Conservation (phyloP, 2,329 filamentous ascomycete species). For the Colletotrichum tabaci region DNA sequence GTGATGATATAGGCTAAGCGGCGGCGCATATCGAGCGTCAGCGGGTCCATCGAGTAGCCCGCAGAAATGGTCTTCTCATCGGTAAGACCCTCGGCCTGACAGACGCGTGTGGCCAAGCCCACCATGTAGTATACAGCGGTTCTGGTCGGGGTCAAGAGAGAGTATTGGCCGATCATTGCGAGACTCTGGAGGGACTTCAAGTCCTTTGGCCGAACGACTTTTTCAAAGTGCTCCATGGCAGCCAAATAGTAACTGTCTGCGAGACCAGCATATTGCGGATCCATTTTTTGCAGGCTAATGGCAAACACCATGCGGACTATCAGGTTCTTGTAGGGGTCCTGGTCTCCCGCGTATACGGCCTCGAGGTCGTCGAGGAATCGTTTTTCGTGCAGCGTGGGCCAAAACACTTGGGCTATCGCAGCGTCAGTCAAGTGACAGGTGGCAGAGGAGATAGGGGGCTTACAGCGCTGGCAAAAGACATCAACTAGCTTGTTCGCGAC, state of each 20-base stretch:
- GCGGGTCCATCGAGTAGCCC: constrained; percentile 74
- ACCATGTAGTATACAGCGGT: constrained; percentile 95
- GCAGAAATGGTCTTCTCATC: constrained; percentile 89
- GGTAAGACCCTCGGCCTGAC: constrained; percentile 88
- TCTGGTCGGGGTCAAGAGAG: constrained; percentile 89
- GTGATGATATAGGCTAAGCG: constrained; percentile 90
- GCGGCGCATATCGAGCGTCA: constrained; percentile 91
- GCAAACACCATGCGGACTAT: constrained; percentile 92
- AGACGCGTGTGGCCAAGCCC: constrained; percentile 88
- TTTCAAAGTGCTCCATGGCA: constrained; percentile 87
- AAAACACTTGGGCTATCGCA: constrained; percentile 83
- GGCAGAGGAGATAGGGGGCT: constrained; percentile 46
- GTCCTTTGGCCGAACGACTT: constrained; percentile 89
- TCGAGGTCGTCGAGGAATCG: constrained; percentile 83
- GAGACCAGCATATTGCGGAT: constrained; percentile 89
- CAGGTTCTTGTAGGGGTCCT: constrained; percentile 88
- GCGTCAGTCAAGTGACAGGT: constrained; percentile 39
- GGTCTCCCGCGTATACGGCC: constrained; percentile 82
- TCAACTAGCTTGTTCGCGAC: constrained; percentile 86
- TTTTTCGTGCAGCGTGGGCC: constrained; percentile 88
- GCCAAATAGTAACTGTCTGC: constrained; percentile 96
- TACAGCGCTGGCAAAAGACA: constrained; percentile 88
- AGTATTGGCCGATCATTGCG: constrained; percentile 90
- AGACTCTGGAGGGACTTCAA: constrained; percentile 92
- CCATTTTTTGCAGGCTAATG: constrained; percentile 93